phyloP scores from a whole-genome alignment of 257 asterid genomes.

The Petunia axillaris region DNA sequence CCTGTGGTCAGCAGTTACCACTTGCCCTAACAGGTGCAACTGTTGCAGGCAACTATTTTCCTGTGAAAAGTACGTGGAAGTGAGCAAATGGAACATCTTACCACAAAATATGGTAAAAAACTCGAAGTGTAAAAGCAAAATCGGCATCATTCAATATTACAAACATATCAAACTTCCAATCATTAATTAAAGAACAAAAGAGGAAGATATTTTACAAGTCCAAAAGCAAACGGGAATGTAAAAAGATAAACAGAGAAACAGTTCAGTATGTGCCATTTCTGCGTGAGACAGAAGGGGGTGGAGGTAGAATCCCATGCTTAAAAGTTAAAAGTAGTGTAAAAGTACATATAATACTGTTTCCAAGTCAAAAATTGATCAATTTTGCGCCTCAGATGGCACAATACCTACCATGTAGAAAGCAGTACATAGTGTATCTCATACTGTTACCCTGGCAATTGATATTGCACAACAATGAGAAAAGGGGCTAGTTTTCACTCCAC shows the following conservation, averaged over 20 bases:
- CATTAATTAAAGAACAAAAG: background rate
- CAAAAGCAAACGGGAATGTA: background rate
- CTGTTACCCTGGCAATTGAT: conserved; percentile 1
- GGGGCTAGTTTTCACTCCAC: background rate
- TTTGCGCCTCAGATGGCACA: background rate
- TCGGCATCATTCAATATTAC: background rate
- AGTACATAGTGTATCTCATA: background rate
- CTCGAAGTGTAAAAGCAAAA: background rate
- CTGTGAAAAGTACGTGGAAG: conserved; percentile 16
- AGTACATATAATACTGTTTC: conserved; percentile 1
- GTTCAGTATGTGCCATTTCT: background rate
- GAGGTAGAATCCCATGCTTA: background rate
- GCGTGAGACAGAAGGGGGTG: background rate
- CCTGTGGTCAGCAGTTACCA: background rate
- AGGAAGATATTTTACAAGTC: background rate
- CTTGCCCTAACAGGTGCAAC: background rate
- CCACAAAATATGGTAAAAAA: background rate
- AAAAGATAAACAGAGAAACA: background rate
- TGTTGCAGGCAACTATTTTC: conserved; percentile 15
- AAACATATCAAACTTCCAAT: conserved; percentile 3
- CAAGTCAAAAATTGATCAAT: background rate
- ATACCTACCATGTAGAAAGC: background rate
- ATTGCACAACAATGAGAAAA: background rate
- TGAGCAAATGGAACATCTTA: conserved; percentile 6
- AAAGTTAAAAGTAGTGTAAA: background rate